phyloP scores from a whole-genome alignment of 2,329 filamentous ascomycete species.

The Mollisia scopiformis region DNA sequence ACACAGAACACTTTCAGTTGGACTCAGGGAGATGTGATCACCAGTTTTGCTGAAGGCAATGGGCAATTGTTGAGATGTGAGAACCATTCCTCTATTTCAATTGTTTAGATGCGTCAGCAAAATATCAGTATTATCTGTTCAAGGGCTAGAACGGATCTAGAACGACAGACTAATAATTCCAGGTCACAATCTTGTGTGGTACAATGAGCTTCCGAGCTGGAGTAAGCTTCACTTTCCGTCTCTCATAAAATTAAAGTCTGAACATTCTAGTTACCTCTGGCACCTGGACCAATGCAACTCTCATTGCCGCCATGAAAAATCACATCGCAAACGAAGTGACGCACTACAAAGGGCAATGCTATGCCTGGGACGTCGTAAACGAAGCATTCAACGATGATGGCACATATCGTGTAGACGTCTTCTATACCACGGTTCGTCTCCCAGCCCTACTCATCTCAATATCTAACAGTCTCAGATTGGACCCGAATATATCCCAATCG shows the following conservation, averaged over 20 bases:
- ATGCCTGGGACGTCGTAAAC: conserved; percentile 70
- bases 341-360: conserved; percentile 63
- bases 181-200: conserved; percentile 45
- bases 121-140: background rate
- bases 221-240: conserved; percentile 5
- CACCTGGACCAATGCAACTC: conserved; percentile 60
- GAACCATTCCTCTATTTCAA: background rate
- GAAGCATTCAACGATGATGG: conserved; percentile 64
- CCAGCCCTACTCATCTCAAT: too few relatives aligned
- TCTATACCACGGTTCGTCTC: conserved; percentile 54
- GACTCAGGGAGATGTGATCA: conserved; percentile 57
- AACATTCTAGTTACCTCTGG: conserved; percentile 40
- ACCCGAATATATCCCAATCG: conserved; percentile 52
- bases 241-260: background rate
- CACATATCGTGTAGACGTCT: conserved; percentile 54
- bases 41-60: conserved; percentile 50
- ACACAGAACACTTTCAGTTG: conserved; percentile 59
- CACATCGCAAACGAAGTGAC: conserved; percentile 63
- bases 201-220: conserved; percentile 57
- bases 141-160: conserved; percentile 46
- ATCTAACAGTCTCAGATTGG: too few relatives aligned
- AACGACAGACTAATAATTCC: background rate
- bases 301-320: conserved; percentile 58
- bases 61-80: conserved; percentile 58
- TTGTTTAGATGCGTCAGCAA: background rate